Conservation (phyloP, 2,329 filamentous ascomycete genomes). For the Scortechinia acanthostroma region DNA sequence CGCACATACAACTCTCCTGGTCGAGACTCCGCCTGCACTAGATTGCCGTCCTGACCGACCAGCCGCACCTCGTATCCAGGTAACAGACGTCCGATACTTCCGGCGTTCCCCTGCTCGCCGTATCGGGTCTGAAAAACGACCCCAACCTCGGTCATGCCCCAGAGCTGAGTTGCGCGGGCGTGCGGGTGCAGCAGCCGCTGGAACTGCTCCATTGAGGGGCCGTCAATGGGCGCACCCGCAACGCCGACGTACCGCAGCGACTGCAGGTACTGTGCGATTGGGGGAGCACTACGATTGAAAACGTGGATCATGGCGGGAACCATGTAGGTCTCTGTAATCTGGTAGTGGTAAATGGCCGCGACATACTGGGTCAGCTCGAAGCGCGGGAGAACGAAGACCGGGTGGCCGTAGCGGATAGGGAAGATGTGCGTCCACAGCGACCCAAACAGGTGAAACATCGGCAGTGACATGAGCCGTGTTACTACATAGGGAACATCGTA, state of each 20-base stretch:
- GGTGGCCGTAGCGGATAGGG: slow-evolving; percentile 32
- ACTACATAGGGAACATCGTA: slow-evolving; percentile 19
- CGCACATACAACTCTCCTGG: slow-evolving; percentile 31
- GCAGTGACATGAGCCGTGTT: slow-evolving; percentile 35
- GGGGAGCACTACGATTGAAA: slow-evolving; percentile 17
- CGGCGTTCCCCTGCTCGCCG: slow-evolving; percentile 26
- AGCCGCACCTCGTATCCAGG: slow-evolving; percentile 23
- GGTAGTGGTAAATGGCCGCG: slow-evolving; percentile 23
- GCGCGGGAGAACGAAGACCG: slow-evolving; percentile 35
- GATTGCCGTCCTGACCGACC: neutral
- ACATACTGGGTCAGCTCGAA: slow-evolving; percentile 31
- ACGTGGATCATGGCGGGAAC: slow-evolving; percentile 33
- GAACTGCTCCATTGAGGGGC: slow-evolving; percentile 26
- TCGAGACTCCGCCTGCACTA: neutral
- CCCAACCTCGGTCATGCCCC: slow-evolving; percentile 46
- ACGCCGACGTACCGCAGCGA: slow-evolving; percentile 32
- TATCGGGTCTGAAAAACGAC: slow-evolving; percentile 28
- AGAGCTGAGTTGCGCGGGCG: slow-evolving; percentile 35
- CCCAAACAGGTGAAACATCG: slow-evolving; percentile 44
- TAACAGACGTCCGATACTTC: slow-evolving; percentile 35
- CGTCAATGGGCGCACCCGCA: slow-evolving; percentile 38
- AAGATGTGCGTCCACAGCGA: slow-evolving; percentile 34
- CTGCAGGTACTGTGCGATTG: slow-evolving; percentile 17
- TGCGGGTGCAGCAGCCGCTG: slow-evolving; percentile 25
- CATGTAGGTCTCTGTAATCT: slow-evolving; percentile 37